Conservation (phyloP, 306 rosid genomes). For the Gillenia trifoliata region DNA sequence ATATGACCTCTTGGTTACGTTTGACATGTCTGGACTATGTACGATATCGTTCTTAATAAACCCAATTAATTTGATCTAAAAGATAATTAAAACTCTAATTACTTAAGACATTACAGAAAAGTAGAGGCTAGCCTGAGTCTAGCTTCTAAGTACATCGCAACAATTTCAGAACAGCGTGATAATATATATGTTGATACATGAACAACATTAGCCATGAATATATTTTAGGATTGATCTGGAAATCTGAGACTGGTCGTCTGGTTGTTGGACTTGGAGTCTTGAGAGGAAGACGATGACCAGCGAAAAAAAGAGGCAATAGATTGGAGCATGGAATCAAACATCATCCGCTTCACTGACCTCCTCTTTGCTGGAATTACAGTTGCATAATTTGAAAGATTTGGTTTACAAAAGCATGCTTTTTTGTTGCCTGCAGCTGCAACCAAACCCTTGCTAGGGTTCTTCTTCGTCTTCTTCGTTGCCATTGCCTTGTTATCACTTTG, state of each 20-base stretch:
- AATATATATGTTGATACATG: background rate
- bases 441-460: background rate
- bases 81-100: background rate
- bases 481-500: background rate
- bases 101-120: background rate
- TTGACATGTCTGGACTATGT: no score
- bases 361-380: conserved; percentile 10
- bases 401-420: background rate
- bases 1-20: no score
- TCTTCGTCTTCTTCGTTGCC: background rate
- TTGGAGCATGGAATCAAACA: background rate
- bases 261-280: background rate
- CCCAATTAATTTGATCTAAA: background rate
- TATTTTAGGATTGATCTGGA: background rate
- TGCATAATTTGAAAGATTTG: background rate
- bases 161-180: background rate
- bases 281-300: background rate
- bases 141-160: background rate
- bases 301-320: background rate
- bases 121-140: background rate
- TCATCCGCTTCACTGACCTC: conserved; percentile 13
- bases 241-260: background rate
- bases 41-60: no score
- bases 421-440: background rate
- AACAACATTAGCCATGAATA: background rate